A percentile compares a stretch with the other conserved stretches of the same genome.
These are phyloP conservation scores for Saccharomyces hybrid DNA, from an alignment of 1,139 yeast species.

Conservation along the genomic window DNA sequence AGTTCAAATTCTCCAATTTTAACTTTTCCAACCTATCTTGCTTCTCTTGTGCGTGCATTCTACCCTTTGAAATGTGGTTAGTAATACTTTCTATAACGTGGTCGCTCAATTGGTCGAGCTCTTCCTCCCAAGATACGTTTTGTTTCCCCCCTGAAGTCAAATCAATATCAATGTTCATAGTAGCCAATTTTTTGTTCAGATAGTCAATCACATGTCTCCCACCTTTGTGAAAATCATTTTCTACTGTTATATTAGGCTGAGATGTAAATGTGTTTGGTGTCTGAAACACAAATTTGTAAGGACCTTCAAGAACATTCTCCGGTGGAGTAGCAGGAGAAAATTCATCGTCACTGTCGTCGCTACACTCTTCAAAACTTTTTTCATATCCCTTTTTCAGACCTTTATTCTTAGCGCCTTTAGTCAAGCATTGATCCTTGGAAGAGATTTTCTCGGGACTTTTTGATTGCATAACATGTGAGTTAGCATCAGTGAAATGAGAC, in stretches of 20 bases:
- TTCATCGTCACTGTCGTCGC: not conserved
- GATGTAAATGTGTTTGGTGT: slow-evolving; percentile 7
- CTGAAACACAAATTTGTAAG: slow-evolving; percentile 11
- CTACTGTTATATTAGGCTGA: not conserved
- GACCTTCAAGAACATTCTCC: slow-evolving; percentile 5
- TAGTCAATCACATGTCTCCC: not conserved
- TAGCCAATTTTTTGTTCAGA: not conserved
- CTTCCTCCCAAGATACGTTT: not conserved
- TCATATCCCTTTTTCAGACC: not conserved
- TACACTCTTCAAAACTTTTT: not conserved
- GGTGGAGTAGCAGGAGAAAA: slow-evolving; percentile 7
- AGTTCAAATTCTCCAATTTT: not conserved
- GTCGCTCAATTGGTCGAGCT: not conserved
- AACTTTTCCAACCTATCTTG: not conserved
- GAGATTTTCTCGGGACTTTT: not conserved
- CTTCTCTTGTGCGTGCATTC: not conserved
- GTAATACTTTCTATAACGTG: not conserved
- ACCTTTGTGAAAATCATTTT: not conserved
- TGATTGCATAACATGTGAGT: not conserved
- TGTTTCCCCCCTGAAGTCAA: not conserved
- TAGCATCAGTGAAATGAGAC: not conserved
- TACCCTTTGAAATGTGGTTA: not conserved
- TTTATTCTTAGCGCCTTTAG: not conserved
- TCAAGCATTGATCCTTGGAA: not conserved
- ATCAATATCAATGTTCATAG: not conserved